Base-by-base conservation (phyloP, 768 basidiomycete species). In the Lactarius trivialis region DNA sequence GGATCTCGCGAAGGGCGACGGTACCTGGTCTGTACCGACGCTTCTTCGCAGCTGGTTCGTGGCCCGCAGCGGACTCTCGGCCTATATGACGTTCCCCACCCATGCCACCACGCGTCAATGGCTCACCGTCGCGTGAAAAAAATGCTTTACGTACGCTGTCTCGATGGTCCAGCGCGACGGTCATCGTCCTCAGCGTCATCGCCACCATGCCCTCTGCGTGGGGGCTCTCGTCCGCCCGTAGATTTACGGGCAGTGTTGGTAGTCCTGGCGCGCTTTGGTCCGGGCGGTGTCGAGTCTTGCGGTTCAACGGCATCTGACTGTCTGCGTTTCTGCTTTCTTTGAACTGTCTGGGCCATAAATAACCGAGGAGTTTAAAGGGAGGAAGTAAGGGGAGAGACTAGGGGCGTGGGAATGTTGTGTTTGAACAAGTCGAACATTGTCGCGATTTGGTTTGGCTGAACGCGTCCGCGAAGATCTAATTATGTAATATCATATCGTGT, bases 11-110 rank as follows among this genome's bases (percentile, higher is more conserved):
- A 65, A 98, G 76, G 36, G 94, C 94, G 61, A 90, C 84, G 3
- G 92, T 95, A 9, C 94, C 94, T 0, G 94, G 94, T 64, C 92
- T 82, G 75, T 82, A 98, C n/a, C 94, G 80, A 69, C 75, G 80
- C 70, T 55, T 50, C 55, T 49, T 60, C 9, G 53, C 64, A 24
- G 50, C 48, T 50, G 33, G 43, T 83, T 81, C 78, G 66, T 32
- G 75, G 68, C 71, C 58, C 1, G 67, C 70, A 51, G 66, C 68
- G 28, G 62, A 51, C 7, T 34, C 24, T 39, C 61, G 51, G 6
- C 64, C 64, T 67, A 32, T 9, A 17, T 0, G 11, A 32, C 2
- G 3, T 3, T 6, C 2, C 36, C 36, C 36, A 36, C 8, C 19
- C 50, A 56, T 28, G 43, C 39, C 39, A 17, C 17, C 14, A 57